phyloP scores from a whole-genome alignment of 2,329 filamentous ascomycete genomes.

The Pseudogymnoascus sp. region DNA sequence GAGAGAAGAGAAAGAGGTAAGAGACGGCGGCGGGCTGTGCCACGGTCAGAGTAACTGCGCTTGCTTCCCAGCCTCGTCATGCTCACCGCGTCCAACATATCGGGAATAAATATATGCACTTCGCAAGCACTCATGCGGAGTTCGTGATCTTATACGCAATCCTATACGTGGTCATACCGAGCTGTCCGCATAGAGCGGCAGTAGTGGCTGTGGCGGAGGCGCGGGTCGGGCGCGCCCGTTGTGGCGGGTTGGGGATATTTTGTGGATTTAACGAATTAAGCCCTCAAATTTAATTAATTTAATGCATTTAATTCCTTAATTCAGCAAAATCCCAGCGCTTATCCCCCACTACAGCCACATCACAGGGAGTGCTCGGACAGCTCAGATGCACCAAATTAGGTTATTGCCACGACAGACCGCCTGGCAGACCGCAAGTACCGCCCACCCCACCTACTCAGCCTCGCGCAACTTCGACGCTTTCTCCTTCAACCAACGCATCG shows the following conservation, averaged over 20 bases:
- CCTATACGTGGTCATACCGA: neutral
- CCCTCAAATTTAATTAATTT: neutral
- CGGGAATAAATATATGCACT: constrained; percentile 1
- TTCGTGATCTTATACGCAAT: neutral
- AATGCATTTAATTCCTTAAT: neutral
- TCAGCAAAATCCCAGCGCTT: constrained; percentile 1
- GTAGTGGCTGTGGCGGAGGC: constrained; percentile 4
- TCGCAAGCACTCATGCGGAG: neutral
- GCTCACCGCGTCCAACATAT: neutral
- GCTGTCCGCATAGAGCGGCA: neutral
- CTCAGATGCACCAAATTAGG: neutral
- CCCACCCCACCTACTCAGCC: constrained; percentile 7
- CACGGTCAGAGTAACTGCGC: neutral
- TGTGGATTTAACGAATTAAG: neutral
- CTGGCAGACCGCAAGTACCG: neutral
- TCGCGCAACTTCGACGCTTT: constrained; percentile 3
- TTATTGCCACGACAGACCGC: constrained; percentile 3
- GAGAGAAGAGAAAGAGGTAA: neutral
- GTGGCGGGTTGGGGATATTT: neutral
- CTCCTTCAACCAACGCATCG: neutral
- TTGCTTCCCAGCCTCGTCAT: constrained; percentile 3
- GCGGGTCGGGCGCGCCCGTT: neutral
- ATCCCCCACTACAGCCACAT: constrained; percentile 3
- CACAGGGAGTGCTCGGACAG: neutral
- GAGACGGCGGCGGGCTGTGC: neutral